Percentiles rank a stretch among this genome's conserved stretches.
These are phyloP conservation scores for Nicotiana undulata DNA, from an alignment of 257 asterid species.

Conservation along the genomic window DNA sequence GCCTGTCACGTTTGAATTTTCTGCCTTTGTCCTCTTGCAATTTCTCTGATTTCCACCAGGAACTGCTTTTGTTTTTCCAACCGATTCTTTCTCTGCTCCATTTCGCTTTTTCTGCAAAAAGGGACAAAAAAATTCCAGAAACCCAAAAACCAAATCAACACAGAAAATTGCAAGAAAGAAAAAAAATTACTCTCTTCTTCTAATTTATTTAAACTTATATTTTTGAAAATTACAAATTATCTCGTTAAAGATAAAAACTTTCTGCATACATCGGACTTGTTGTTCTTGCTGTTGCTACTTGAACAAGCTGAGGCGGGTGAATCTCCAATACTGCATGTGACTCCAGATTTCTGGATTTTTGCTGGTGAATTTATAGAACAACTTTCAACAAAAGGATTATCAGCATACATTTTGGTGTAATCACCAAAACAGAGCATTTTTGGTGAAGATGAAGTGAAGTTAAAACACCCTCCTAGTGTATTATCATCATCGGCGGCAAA, in stretches of 20 bases:
- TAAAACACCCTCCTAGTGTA: constrained; percentile 19
- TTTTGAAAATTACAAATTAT: too few relatives aligned
- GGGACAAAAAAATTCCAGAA: neutral
- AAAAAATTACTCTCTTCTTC: neutral
- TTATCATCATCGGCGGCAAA: constrained; percentile 35
- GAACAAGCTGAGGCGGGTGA: constrained; percentile 26
- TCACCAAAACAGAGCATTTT: constrained; percentile 71
- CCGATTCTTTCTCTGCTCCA: constrained; percentile 25
- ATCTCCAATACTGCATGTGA: constrained; percentile 36
- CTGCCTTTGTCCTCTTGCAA: constrained; percentile 44
- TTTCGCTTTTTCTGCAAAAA: constrained; percentile 39
- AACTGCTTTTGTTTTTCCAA: constrained; percentile 20
- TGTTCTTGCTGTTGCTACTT: constrained; percentile 15
- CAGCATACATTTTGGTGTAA: constrained; percentile 3
- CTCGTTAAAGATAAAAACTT: too few relatives aligned
- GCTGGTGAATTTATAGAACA: neutral
- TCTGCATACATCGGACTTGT: constrained; percentile 13
- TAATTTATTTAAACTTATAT: too few relatives aligned
- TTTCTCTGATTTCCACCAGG: constrained; percentile 29
- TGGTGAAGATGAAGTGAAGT: constrained; percentile 24
- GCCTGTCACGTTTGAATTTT: constrained; percentile 20
- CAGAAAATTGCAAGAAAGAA: neutral
- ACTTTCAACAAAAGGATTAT: neutral
- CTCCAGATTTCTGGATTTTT: constrained; percentile 28
- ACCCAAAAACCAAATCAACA: neutral